Base-by-base conservation (phyloP, 768 basidiomycete species). In the Lentinula guzmanii region DNA sequence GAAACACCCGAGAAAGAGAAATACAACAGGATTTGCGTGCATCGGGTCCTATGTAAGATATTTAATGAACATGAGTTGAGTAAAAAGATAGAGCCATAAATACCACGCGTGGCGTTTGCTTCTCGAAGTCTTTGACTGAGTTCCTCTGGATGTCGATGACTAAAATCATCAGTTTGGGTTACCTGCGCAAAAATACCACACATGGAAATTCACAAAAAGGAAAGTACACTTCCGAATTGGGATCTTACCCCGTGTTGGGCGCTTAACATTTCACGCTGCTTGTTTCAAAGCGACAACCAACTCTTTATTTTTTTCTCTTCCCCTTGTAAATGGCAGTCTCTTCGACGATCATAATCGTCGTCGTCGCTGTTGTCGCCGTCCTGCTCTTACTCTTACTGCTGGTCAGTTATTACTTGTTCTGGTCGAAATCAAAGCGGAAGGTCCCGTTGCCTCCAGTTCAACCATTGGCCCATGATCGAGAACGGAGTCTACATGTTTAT, bases 181-280 rank as follows among this genome's bases (percentile, higher is more conserved):
- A 56, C 79, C 72, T 61, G 77, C 78, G 61, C 86, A 80, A 86
- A 79, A 62, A 91, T 89, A 16, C 89, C 89, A 65, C 89, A 91
- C 89, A 91, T 91, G 62, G 66, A 56, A 62, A 52, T 55, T 28
- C 16, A 28, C n/a, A 35, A 35, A 53, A 53, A 53, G 63, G 65
- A 55, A 68, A 63, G 53, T 37, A 11, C 24, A 51, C 31, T 28
- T 28, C 50, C 59, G 60, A 61, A 24, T 37, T 24, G 33, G 13
- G 39, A 55, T 39, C 5, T 13, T 39, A 39, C 37, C 37, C 2
- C 37, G 37, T 45, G 42, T 55, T 42, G 57, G 31, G 52, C 58
- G 61, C 60, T 48, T 48, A 59, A 52, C 4, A 9, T 48, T 24
- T 3, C 1, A 21, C 34, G 34, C 51, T 7, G 3, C 24, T 52